These are phyloP conservation scores for Micromonas commoda DNA, from an alignment of 139 green algal species.

Conservation along the genomic window DNA sequence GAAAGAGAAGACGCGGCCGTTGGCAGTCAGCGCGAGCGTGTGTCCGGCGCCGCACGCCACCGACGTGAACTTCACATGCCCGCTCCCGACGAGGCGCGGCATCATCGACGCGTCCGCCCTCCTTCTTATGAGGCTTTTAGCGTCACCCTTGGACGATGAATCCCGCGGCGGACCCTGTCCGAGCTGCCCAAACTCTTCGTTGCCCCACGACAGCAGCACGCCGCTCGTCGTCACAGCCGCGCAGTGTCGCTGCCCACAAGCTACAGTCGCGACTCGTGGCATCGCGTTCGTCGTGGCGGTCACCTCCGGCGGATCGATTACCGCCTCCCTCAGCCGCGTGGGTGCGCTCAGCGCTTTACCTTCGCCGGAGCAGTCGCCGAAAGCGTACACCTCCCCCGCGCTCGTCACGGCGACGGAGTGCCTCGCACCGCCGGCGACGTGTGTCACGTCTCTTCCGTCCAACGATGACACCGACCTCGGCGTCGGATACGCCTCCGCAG, in stretches of 20 bases:
- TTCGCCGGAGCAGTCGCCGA: background rate
- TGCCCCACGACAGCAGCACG: conserved; percentile 47
- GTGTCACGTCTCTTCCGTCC: background rate
- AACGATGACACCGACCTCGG: background rate
- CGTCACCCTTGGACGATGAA: too few relatives aligned
- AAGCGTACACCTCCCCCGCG: conserved; percentile 16
- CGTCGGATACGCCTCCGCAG: background rate
- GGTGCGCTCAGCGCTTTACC: background rate
- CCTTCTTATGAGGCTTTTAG: too few relatives aligned
- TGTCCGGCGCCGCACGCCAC: conserved; percentile 54
- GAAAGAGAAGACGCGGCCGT: conserved; percentile 48
- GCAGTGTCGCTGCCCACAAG: conserved; percentile 18
- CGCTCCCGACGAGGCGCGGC: conserved; percentile 22
- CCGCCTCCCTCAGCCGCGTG: background rate
- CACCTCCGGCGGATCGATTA: too few relatives aligned
- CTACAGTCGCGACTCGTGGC: background rate
- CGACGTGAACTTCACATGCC: conserved; percentile 32
- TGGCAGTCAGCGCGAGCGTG: conserved; percentile 48
- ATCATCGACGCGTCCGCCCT: too few relatives aligned
- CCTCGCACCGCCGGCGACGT: background rate
- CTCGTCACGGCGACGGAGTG: conserved; percentile 3
- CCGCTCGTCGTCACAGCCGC: conserved; percentile 48
- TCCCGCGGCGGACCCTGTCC: too few relatives aligned
- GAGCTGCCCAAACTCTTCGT: conserved; percentile 57
- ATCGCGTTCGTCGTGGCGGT: background rate